Evolutionary conservation across 805 yeast species (phyloP), one percentile per base, ranked within the genome.

Genomic region (Ogataea angusta): DNA sequence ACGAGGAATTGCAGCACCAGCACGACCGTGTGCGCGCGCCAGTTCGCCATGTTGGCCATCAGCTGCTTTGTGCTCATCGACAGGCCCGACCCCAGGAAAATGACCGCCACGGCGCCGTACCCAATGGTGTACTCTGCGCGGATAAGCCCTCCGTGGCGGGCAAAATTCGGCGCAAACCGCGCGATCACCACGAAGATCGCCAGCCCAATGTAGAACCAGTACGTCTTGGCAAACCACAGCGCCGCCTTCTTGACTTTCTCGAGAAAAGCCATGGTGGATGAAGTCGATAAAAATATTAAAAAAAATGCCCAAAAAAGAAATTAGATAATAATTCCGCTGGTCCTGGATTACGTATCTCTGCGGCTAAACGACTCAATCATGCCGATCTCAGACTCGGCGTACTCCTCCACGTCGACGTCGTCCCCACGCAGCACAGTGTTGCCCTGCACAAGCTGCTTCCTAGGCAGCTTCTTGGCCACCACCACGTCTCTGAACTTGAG

Each of bases 101-200:
- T 89, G 32, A 85, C 65, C 0, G 95, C 95, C 13, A 88, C 95
- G 0, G 95, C 95, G 25, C 89, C 87, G 57, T 88, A 89, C 10
- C 82, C 83, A 24, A 89, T 85, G 31, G 86, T 67, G 58, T 85
- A 87, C 57, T 88, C 78, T 5, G 82, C 90, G 46, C 73, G 68
- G 26, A 88, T 76, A 12, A 79, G 67, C 2, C 96, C 96, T 12
- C 87, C 91, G 49, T 80, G 85, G 42, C 87, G 73, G 1, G 95
- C 96, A 62, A 89, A 87, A 30, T 80, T 72, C 1, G 96, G 96
- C 46, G 78, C 86, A 55, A 78, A 77, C 50, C 81, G 74, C 0
- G 95, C 93, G 24, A 88, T 70, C 7, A 85, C 82, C 27, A 89
- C 73, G 41, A 85, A 78, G 1, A 82, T 73, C 0, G 87, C 95